Base-by-base conservation (phyloP, 139 green algal genomes). In the Tetradesmus obliquus region DNA sequence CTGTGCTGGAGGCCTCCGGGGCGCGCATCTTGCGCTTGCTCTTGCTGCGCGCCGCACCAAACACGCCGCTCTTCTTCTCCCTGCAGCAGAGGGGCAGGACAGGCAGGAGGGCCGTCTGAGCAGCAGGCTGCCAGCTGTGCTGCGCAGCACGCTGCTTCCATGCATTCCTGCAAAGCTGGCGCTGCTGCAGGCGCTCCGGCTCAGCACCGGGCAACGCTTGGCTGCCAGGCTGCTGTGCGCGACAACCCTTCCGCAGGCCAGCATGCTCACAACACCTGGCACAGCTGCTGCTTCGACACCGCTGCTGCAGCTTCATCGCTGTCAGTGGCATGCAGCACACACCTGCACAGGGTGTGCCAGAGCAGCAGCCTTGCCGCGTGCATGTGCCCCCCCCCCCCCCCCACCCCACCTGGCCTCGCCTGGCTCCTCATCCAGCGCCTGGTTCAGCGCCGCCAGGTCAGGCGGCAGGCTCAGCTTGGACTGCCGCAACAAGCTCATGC, bases 51-150 rank as follows among this genome's bases (percentile, higher is more conserved):
- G 22, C 55, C 15, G 55, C 20, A 15, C 60, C n/a, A 60, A 89
- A 89, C 9, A 89, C 62, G 22, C 62, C 13, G 20, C 84, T 89
- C 62, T 89, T 89, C 32, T 81, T 89, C n/a, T 81, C 62, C 62
- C 84, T 89, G 84, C 10, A 24, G 57, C 57, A 66, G 57, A 66
- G 6, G 57, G 57, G 57, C 19, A 32, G 82, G 32, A 45, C 51
- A 69, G 10, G 82, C 82, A 69, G 51, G 17, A 10, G 17, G 81
- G 51, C 51, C 10, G 13, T 1, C 74, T 24, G 17, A 51, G 79
- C 79, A 55, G 81, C 51, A 66, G 3, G 81, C 81, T 86, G 45
- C 81, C 51, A 1, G 19, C 57, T 66, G 32, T 45, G 32, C 32
- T 45, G 32, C 32, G 32, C 32, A 45, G 32, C 32, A 45, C 32